Conservation (phyloP, 768 basidiomycete genomes). For the Tylopilus balloui region DNA sequence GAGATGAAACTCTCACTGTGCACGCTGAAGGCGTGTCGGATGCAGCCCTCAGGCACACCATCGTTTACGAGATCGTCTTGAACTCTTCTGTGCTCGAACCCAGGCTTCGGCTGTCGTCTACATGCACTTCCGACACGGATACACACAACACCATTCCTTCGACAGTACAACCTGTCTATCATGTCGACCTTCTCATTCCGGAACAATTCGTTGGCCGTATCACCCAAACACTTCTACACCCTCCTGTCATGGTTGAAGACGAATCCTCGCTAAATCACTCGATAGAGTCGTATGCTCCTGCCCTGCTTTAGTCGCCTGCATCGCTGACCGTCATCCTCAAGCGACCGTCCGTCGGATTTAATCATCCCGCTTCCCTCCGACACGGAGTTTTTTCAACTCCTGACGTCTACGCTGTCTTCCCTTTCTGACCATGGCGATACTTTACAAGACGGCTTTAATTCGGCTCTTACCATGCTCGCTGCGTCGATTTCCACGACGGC, state of each 20-base stretch:
- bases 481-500: constrained; percentile 30
- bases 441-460: constrained; percentile 48
- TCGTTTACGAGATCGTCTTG: constrained; percentile 55
- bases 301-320: neutral
- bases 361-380: constrained; percentile 81
- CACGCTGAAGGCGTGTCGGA: neutral
- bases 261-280: neutral
- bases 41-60: constrained; percentile 17
- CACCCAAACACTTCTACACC: constrained; percentile 3
- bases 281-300: constrained; percentile 8
- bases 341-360: constrained; percentile 41
- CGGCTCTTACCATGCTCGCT: constrained; percentile 47
- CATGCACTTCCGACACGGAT: constrained; percentile 3
- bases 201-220: constrained; percentile 7
- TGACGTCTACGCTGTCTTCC: constrained; percentile 56
- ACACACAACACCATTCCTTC: neutral
- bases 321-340: constrained; percentile 2
- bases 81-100: constrained; percentile 50
- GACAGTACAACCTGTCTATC: constrained; percentile 5
- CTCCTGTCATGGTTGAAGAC: neutral
- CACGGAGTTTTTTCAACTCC: constrained; percentile 71
- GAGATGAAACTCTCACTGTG: neutral
- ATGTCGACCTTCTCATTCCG: constrained; percentile 13
- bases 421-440: constrained; percentile 48
- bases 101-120: constrained; percentile 50